These are phyloP conservation scores for Monosporascus sp. DNA, from an alignment of 2,329 filamentous ascomycete genomes.

Conservation along the genomic window DNA sequence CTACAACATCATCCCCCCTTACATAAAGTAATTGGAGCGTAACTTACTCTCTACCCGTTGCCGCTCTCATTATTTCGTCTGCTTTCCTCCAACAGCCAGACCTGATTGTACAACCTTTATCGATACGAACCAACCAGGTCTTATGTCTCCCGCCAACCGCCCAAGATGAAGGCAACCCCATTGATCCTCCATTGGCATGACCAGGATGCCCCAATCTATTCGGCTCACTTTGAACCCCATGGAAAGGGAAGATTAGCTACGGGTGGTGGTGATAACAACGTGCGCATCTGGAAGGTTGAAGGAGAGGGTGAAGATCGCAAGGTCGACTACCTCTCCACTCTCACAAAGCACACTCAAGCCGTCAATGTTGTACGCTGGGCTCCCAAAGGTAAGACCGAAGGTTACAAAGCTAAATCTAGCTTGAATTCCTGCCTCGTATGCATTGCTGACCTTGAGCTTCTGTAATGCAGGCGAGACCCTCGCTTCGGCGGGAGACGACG, in stretches of 20 bases:
- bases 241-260: constrained; percentile 91
- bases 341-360: constrained; percentile 90
- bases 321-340: constrained; percentile 85
- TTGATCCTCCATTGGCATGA: constrained; percentile 99
- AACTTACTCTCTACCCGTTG: not conserved
- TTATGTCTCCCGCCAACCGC: constrained; percentile 19
- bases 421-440: not conserved
- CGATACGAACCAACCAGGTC: not conserved
- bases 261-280: constrained; percentile 92
- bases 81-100: not conserved
- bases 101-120: not conserved
- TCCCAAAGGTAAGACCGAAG: constrained; percentile 66
- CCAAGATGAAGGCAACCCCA: constrained; percentile 88
- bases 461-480: constrained; percentile 71
- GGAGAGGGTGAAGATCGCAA: constrained; percentile 78
- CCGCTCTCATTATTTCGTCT: not conserved
- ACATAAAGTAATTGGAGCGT: no score
- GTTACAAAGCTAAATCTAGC: not conserved
- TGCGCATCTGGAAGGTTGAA: constrained; percentile 89
- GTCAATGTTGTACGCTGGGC: constrained; percentile 98
- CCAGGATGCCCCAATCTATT: constrained; percentile 94
- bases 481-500: constrained; percentile 93
- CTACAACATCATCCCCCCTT: no score
- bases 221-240: constrained; percentile 89
- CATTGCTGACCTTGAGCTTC: constrained; percentile 11